These are phyloP conservation scores for Dryas alaskensis DNA, from an alignment of 306 rosid species.

Conservation along the genomic window DNA sequence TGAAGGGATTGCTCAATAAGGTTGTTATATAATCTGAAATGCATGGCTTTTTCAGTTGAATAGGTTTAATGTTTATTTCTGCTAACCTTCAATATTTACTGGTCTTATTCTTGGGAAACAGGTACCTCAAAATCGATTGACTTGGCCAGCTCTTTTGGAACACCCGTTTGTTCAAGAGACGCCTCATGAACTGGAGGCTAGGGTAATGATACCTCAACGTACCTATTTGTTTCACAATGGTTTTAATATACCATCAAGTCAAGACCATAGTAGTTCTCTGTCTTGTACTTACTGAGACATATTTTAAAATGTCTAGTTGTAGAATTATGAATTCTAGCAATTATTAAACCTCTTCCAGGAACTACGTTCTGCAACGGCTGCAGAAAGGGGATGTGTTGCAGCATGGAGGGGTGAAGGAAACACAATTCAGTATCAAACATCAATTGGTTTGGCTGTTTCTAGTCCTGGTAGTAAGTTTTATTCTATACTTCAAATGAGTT, in stretches of 20 bases:
- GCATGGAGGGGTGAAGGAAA: conserved; percentile 57
- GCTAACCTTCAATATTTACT: conserved; percentile 16
- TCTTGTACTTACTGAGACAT: neutral
- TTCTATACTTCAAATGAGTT: conserved; percentile 6
- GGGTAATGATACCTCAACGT: conserved; percentile 40
- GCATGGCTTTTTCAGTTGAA: conserved; percentile 9
- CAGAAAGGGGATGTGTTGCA: conserved; percentile 41
- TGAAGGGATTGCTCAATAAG: conserved; percentile 93
- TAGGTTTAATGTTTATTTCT: conserved; percentile 25
- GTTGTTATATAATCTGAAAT: conserved; percentile 42
- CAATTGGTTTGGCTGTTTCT: conserved; percentile 40
- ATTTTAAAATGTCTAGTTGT: neutral
- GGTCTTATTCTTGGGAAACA: conserved; percentile 33
- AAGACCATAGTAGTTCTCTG: conserved; percentile 1
- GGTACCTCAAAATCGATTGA: conserved; percentile 91
- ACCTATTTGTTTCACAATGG: neutral
- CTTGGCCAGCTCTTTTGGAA: conserved; percentile 96
- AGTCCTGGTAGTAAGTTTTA: conserved; percentile 29
- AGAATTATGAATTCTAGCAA: neutral
- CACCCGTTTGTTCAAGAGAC: conserved; percentile 91
- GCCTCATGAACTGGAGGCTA: conserved; percentile 47
- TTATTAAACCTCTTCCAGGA: conserved; percentile 46
- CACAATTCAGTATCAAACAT: conserved; percentile 26
- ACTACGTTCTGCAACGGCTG: conserved; percentile 38
- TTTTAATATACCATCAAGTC: neutral